Evolutionary conservation across 2,329 filamentous ascomycete species (phyloP).

Genomic region (Aspergillus ibericus): DNA sequence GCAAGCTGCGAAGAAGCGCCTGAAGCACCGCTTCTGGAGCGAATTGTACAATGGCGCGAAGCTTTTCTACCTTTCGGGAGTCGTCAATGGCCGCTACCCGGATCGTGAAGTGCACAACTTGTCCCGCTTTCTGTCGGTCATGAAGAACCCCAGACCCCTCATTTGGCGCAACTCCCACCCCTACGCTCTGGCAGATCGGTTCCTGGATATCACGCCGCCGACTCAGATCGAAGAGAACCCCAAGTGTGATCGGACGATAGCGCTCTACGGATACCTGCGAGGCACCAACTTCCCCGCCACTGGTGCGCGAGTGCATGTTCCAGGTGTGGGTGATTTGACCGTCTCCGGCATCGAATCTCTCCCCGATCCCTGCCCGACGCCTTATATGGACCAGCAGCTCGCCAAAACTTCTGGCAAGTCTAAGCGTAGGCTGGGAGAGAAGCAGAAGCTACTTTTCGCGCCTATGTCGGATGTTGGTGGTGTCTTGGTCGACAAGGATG

Average conservation of each 20-base stretch:
- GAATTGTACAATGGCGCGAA: constrained; percentile 97
- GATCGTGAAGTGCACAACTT: constrained; percentile 96
- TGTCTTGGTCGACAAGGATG: constrained; percentile 93
- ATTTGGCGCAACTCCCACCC: constrained; percentile 96
- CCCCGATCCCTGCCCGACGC: constrained; percentile 93
- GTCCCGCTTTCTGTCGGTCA: constrained; percentile 91
- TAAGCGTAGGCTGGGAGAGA: constrained; percentile 81
- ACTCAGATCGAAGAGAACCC: constrained; percentile 84
- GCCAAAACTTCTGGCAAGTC: constrained; percentile 83
- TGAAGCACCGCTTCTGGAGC: constrained; percentile 96
- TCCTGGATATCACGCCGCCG: constrained; percentile 91
- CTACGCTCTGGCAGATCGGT: constrained; percentile 89
- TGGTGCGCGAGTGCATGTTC: constrained; percentile 85
- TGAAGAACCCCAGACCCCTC: constrained; percentile 98
- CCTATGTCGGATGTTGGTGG: constrained; percentile 98
- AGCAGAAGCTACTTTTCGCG: constrained; percentile 93
- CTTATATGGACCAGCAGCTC: constrained; percentile 81
- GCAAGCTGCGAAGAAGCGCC: constrained; percentile 89
- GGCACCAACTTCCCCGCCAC: constrained; percentile 90
- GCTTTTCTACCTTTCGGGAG: constrained; percentile 92
- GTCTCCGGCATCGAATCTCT: constrained; percentile 81
- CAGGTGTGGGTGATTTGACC: constrained; percentile 85
- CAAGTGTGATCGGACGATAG: constrained; percentile 87
- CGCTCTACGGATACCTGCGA: constrained; percentile 87
- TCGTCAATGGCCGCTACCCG: constrained; percentile 94